Percentiles rank a stretch among this genome's conserved stretches.
Evolutionary conservation across 495 filamentous ascomycete species (phyloP).

Genomic region (Tuber calosporum): DNA sequence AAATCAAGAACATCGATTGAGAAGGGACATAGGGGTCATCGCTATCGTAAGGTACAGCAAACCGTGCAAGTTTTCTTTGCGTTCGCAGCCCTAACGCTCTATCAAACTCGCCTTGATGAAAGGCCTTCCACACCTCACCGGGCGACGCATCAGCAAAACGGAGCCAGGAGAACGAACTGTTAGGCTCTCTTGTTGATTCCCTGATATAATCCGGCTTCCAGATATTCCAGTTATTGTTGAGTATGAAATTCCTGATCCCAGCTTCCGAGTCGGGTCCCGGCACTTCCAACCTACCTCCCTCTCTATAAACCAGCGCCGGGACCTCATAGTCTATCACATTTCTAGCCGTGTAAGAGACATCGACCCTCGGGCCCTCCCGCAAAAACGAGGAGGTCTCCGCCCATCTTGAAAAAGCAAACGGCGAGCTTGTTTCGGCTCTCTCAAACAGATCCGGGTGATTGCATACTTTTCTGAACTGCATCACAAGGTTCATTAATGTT

Average conservation of each 20-base stretch:
- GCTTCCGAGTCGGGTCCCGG: constrained; percentile 68
- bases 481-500: constrained; percentile 97
- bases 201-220: constrained; percentile 75
- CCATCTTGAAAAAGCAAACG: constrained; percentile 71
- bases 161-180: constrained; percentile 77
- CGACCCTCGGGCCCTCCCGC: constrained; percentile 71
- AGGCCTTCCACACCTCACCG: constrained; percentile 59
- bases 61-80: constrained; percentile 39
- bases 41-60: constrained; percentile 56
- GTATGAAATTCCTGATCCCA: constrained; percentile 67
- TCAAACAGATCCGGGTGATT: constrained; percentile 98
- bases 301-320: constrained; percentile 68
- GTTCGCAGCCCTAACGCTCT: constrained; percentile 20
- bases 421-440: constrained; percentile 81
- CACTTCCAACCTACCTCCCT: constrained; percentile 67
- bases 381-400: constrained; percentile 93
- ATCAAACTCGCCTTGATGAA: constrained; percentile 56
- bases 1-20: constrained; percentile 74
- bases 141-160: constrained; percentile 74
- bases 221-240: constrained; percentile 76
- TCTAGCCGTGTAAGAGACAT: constrained; percentile 78
- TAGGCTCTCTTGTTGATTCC: constrained; percentile 49
- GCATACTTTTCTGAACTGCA: constrained; percentile 99
- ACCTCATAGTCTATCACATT: constrained; percentile 77
- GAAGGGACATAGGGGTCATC: constrained; percentile 55